Percentiles rank a stretch among this genome's conserved stretches.
phyloP scores from a whole-genome alignment of 2,329 filamentous ascomycete genomes.

The Plenodomus lindquistii region DNA sequence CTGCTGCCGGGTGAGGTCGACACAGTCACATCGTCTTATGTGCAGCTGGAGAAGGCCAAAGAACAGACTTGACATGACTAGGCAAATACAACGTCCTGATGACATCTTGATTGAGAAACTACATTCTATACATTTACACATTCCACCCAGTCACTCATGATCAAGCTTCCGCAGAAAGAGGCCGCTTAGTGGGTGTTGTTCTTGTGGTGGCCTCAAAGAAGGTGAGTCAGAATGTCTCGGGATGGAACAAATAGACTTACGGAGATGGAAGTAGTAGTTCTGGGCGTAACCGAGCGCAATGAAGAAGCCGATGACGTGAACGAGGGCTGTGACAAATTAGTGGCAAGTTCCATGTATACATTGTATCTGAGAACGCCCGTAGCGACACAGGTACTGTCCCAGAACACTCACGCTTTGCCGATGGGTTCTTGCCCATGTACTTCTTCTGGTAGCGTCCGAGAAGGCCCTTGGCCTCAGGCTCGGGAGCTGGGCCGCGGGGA shows the following conservation, averaged over 20 bases:
- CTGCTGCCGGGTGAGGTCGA: neutral
- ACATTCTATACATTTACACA: constrained; percentile 45
- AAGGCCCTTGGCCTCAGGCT: constrained; percentile 78
- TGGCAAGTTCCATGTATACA: constrained; percentile 5
- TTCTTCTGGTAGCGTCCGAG: constrained; percentile 81
- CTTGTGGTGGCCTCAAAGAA: constrained; percentile 89
- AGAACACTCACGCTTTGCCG: constrained; percentile 74
- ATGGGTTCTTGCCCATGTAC: constrained; percentile 95
- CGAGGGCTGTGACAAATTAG: constrained; percentile 66
- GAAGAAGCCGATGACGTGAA: constrained; percentile 80
- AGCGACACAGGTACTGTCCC: neutral
- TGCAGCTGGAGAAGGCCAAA: constrained; percentile 1
- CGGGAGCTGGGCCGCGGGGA: constrained; percentile 86
- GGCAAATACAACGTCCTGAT: constrained; percentile 11
- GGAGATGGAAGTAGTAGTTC: constrained; percentile 99
- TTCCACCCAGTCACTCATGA: constrained; percentile 19
- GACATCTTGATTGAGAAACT: constrained; percentile 40
- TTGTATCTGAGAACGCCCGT: neutral
- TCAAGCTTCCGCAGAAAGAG: constrained; percentile 6
- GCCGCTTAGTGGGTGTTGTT: constrained; percentile 91
- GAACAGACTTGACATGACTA: neutral
- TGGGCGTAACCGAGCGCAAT: constrained; percentile 87
- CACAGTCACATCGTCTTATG: neutral
- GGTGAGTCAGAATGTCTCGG: constrained; percentile 20
- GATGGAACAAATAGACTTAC: constrained; percentile 62